These are phyloP conservation scores for Neopestalotiopsis clavispora DNA, from an alignment of 2,329 filamentous ascomycete species.

Conservation along the genomic window DNA sequence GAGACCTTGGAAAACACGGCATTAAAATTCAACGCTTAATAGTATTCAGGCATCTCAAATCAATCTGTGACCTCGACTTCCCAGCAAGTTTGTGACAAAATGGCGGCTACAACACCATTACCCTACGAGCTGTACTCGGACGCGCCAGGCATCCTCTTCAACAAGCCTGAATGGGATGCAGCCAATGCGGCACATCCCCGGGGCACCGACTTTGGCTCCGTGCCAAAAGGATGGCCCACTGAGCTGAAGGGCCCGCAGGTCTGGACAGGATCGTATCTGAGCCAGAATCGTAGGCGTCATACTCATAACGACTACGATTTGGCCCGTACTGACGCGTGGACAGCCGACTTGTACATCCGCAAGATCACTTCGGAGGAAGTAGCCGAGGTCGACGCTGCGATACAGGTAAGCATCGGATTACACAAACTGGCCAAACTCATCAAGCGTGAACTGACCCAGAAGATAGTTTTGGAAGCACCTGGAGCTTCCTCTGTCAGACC, in stretches of 20 bases:
- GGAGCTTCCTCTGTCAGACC: not conserved
- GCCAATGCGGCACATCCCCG: not conserved
- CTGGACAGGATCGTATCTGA: slow-evolving; percentile 4
- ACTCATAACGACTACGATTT: not conserved
- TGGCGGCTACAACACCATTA: not conserved
- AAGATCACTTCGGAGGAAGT: not conserved
- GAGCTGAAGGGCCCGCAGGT: slow-evolving; percentile 6
- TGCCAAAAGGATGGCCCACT: slow-evolving; percentile 7
- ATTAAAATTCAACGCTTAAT: no score
- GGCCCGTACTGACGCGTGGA: not conserved
- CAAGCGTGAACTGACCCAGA: not conserved
- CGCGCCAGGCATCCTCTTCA: slow-evolving; percentile 1
- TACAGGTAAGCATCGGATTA: not conserved
- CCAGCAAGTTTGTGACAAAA: not conserved
- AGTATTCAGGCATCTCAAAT: no score
- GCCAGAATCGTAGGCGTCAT: not conserved
- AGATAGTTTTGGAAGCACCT: slow-evolving; percentile 1
- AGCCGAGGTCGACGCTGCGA: slow-evolving; percentile 1
- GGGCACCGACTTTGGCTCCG: slow-evolving; percentile 1
- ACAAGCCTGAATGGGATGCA: slow-evolving; percentile 8
- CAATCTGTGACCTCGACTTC: not conserved
- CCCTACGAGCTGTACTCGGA: slow-evolving; percentile 5
- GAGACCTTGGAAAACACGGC: no score
- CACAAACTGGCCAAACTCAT: not conserved
- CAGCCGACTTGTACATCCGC: slow-evolving; percentile 1